Conservation (phyloP, 208 protist genomes). For the Crithidia acanthocephali region DNA sequence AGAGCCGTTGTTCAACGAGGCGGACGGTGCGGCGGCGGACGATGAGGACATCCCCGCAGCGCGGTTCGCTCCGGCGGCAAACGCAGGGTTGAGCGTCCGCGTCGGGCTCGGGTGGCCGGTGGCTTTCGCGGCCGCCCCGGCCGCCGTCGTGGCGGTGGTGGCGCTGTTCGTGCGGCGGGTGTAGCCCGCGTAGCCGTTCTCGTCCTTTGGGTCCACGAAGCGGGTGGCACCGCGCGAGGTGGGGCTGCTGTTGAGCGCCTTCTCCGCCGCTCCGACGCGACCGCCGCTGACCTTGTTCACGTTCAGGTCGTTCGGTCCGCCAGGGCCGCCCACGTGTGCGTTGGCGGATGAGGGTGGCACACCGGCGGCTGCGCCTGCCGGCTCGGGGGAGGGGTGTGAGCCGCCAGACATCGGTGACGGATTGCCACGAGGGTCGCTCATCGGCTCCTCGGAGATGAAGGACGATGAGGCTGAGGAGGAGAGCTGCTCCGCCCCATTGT, state of each 20-base stretch:
- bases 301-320: constrained; percentile 24
- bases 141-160: not conserved
- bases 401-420: not conserved
- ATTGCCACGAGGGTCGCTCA: constrained; percentile 11
- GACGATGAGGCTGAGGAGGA: constrained; percentile 39
- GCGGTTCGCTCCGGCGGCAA: constrained; percentile 1
- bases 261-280: constrained; percentile 12
- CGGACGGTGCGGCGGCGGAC: not conserved
- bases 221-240: constrained; percentile 11
- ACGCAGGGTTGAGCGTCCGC: not conserved
- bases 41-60: not conserved
- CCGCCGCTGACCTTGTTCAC: constrained; percentile 29
- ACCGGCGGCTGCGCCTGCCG: not conserved
- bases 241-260: constrained; percentile 6
- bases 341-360: not conserved
- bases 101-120: constrained; percentile 14
- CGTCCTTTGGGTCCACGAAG: constrained; percentile 31
- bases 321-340: not conserved
- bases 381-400: constrained; percentile 2
- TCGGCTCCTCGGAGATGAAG: constrained; percentile 19
- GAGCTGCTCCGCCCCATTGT: constrained; percentile 18
- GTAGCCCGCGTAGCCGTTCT: constrained; percentile 28
- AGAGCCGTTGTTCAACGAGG: constrained; percentile 2
- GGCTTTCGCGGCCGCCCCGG: not conserved
- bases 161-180: constrained; percentile 3